Percentiles rank a stretch among this genome's conserved stretches.
Evolutionary conservation across 192 early-diverging fungal species (phyloP).

Genomic region (Coemansia sp.): DNA sequence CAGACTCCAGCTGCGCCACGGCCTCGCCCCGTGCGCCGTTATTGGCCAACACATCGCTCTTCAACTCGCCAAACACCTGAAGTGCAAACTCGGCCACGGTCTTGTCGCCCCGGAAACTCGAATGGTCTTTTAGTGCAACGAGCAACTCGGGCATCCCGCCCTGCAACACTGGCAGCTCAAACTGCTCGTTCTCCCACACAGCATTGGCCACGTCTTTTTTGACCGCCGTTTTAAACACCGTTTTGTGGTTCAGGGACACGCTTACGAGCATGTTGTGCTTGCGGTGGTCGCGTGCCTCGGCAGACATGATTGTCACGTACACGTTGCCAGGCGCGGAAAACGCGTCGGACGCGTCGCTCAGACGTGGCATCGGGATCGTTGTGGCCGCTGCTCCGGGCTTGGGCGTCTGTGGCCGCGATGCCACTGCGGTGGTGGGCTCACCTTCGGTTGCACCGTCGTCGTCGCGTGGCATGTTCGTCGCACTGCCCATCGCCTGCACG

Average conservation of each 20-base stretch:
- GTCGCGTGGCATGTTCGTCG: slow-evolving; percentile 46
- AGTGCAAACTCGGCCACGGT: slow-evolving; percentile 27
- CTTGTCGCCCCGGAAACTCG: slow-evolving; percentile 55
- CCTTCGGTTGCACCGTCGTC: slow-evolving; percentile 4
- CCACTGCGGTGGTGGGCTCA: neutral
- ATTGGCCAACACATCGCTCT: slow-evolving; percentile 25
- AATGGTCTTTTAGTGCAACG: slow-evolving; percentile 46
- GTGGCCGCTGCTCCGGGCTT: slow-evolving; percentile 1
- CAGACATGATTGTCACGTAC: slow-evolving; percentile 33
- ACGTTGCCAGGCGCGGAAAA: slow-evolving; percentile 37
- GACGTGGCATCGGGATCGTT: slow-evolving; percentile 22
- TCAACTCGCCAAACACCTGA: slow-evolving; percentile 39
- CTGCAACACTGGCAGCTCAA: slow-evolving; percentile 42
- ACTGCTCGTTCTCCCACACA: slow-evolving; percentile 27
- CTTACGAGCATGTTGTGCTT: slow-evolving; percentile 43
- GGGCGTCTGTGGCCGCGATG: slow-evolving; percentile 7
- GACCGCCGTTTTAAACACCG: slow-evolving; percentile 48
- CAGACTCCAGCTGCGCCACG: slow-evolving; percentile 14
- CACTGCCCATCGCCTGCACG: slow-evolving; percentile 21
- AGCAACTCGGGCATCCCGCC: slow-evolving; percentile 32
- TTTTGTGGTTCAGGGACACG: slow-evolving; percentile 46
- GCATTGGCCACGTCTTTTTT: slow-evolving; percentile 40
- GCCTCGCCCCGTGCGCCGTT: slow-evolving; percentile 13
- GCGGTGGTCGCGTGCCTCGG: slow-evolving; percentile 16
- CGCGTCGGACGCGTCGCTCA: slow-evolving; percentile 32